Evolutionary conservation across 192 early-diverging fungal genomes (phyloP), one percentile per base, ranked within the genome.

Genomic region (Pilobolus umbonatus): DNA sequence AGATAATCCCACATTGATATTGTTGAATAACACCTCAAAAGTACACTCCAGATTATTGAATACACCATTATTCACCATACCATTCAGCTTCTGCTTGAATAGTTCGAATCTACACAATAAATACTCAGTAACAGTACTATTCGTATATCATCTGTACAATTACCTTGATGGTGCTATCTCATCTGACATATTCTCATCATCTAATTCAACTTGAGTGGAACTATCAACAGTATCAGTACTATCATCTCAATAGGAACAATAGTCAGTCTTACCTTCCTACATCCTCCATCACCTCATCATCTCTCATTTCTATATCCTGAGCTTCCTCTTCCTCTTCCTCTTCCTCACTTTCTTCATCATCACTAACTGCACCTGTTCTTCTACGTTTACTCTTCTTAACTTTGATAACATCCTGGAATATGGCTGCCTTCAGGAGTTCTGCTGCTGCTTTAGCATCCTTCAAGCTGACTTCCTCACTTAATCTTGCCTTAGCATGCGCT

Each of bases 401-500:
- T 57, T 75, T 84, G 39, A 83, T 73, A 21, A 88, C 85, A 62
- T 96, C 91, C 71, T 95, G 93, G 74, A 92, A 96, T 64, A 98
- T 67, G 2, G 93, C 93, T 80, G 90, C 93, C 52, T 86, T 82
- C 22, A 98, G 75, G 30, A 98, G 84, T 30, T 79, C 74, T 52
- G 83, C 80, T 15, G 94, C 94, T 14, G 87, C 80, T 26, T 86
- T 81, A n/a, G 90, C 91, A 67, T 98, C 96, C 35, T 83, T 74
- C 57, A 87, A 79, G 38, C 92, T 87, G 5, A 99, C 94, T 5
- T 64, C 64, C 30, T 80, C 74, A 52, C 88, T 90, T 62, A 99
- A 74, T 24, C 96, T 82, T 45, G 84, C 76, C 76, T 99, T 99
- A 44, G 96, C 95, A 69, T 99, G 94, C 12, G 96, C 93, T 5